Evolutionary conservation across 768 basidiomycete genomes (phyloP).

Genomic region (Cystofilobasidium bisporidii): DNA sequence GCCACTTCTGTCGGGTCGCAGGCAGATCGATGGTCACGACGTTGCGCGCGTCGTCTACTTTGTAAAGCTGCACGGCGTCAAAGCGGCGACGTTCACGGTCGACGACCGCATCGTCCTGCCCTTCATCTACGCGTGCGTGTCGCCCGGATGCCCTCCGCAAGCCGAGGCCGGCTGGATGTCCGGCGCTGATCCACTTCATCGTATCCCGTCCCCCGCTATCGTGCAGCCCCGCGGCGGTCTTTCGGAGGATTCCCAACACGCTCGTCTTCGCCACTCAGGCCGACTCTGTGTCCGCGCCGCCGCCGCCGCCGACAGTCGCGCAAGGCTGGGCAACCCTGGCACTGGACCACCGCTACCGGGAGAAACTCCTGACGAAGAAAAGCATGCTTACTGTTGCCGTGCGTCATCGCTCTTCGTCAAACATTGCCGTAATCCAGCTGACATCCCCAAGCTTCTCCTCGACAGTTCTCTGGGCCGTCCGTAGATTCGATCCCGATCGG

Average conservation of each 20-base stretch:
- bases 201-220: background rate
- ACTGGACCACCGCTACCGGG: background rate
- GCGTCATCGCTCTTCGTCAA: background rate
- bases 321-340: background rate
- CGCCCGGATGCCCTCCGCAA: too few relatives aligned
- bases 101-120: constrained; percentile 10
- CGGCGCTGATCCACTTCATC: background rate
- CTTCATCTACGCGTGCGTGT: constrained; percentile 10
- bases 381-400: background rate
- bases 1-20: background rate
- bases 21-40: constrained; percentile 1
- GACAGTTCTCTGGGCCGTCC: background rate
- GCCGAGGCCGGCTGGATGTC: too few relatives aligned
- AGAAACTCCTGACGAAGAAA: background rate
- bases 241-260: background rate
- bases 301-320: background rate
- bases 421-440: background rate
- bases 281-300: background rate
- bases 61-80: constrained; percentile 10
- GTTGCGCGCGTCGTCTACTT: constrained; percentile 14
- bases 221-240: background rate
- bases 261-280: background rate
- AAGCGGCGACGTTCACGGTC: background rate
- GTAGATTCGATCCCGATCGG: background rate
- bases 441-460: background rate